Conservation (phyloP, 1,284 basidiomycete species). For the Inonotus hispidus region DNA sequence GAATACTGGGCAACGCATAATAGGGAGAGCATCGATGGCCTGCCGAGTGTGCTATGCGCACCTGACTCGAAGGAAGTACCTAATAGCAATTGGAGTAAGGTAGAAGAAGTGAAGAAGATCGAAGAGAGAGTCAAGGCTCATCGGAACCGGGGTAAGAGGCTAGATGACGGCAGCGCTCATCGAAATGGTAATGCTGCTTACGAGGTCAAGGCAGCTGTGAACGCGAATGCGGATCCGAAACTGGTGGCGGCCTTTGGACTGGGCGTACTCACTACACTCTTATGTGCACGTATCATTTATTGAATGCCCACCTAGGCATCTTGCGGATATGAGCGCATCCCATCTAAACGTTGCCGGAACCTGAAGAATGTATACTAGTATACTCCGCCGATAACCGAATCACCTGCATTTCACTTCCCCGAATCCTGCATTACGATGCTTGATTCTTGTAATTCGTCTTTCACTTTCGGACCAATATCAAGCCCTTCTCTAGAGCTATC, state of each 20-base stretch:
- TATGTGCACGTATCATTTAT: not conserved
- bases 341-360: not conserved
- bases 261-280: not conserved
- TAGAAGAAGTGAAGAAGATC: not conserved
- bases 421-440: too few species aligned
- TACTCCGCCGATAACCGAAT: too few species aligned
- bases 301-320: not conserved
- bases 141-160: not conserved
- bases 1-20: slow-evolving; percentile 42
- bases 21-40: slow-evolving; percentile 37
- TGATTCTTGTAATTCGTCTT: too few species aligned
- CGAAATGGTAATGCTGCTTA: not conserved
- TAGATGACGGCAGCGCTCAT: not conserved
- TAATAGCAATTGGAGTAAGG: slow-evolving; percentile 22
- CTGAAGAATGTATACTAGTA: too few species aligned
- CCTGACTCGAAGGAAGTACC: slow-evolving; percentile 20
- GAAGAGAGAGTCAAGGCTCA: not conserved
- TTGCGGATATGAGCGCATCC: not conserved
- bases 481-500: not conserved
- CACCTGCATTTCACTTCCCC: not conserved
- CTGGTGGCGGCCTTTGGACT: slow-evolving; percentile 1
- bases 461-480: too few species aligned
- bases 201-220: not conserved
- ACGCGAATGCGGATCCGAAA: not conserved
- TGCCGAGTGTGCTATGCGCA: slow-evolving; percentile 34